Percentiles rank a stretch among this genome's conserved stretches.
These are phyloP conservation scores for Micractinium conductrix DNA, from an alignment of 139 green algal genomes.

Conservation along the genomic window DNA sequence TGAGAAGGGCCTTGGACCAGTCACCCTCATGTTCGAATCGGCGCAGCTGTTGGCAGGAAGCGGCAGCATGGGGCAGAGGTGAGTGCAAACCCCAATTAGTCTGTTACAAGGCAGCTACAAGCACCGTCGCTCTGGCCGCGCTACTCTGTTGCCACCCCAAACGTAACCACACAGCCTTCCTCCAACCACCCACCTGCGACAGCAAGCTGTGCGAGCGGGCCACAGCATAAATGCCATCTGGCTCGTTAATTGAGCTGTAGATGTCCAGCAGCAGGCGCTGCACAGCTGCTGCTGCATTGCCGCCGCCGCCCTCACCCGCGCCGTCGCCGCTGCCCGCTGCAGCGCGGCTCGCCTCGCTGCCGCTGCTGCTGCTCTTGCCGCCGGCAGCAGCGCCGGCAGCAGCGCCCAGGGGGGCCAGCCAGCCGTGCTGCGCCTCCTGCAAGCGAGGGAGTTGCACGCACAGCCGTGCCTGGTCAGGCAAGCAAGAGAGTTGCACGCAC, in stretches of 20 bases:
- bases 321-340: not conserved
- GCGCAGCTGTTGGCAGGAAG: slow-evolving; percentile 50
- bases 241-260: slow-evolving; percentile 76
- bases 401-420: slow-evolving; percentile 29
- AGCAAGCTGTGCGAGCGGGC: slow-evolving; percentile 47
- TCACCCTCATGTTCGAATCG: slow-evolving; percentile 70
- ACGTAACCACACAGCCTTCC: too few species aligned
- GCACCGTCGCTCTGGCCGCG: too few species aligned
- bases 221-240: slow-evolving; percentile 85
- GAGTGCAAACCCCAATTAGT: too few species aligned
- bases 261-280: slow-evolving; percentile 72
- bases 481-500: too few species aligned
- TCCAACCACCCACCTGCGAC: slow-evolving; percentile 43
- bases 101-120: too few species aligned
- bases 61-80: too few species aligned
- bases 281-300: not conserved
- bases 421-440: slow-evolving; percentile 58
- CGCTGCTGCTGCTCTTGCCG: not conserved
- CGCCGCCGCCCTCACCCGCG: not conserved
- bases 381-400: slow-evolving; percentile 6
- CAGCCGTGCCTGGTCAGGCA: too few species aligned
- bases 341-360: not conserved
- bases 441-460: too few species aligned
- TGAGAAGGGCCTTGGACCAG: slow-evolving; percentile 63
- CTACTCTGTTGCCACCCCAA: too few species aligned